These are phyloP conservation scores for Paraphaeosphaeria minitans DNA, from an alignment of 2,329 filamentous ascomycete genomes.

Conservation along the genomic window DNA sequence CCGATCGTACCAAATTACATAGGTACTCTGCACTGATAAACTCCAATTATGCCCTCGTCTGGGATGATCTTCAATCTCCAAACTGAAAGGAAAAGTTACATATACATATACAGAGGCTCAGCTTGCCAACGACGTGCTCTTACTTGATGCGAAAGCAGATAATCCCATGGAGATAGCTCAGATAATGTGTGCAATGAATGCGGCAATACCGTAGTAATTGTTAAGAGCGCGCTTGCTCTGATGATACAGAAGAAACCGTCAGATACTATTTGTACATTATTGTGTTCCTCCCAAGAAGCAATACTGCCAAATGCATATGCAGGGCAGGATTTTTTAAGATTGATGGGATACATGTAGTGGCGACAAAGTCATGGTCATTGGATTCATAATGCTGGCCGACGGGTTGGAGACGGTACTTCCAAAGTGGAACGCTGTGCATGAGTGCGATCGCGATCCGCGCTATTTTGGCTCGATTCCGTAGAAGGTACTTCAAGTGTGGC, in stretches of 20 bases:
- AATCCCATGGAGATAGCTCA: no score
- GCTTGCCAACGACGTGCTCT: no score
- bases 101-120: no score
- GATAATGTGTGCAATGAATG: no score
- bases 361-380: background rate
- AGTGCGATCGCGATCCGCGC: constrained; percentile 1
- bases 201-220: no score
- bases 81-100: no score
- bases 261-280: no score
- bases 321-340: background rate
- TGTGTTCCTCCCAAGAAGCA: background rate
- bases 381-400: background rate
- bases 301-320: background rate
- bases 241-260: no score
- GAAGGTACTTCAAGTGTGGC: constrained; percentile 9
- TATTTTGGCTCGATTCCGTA: background rate
- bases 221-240: no score
- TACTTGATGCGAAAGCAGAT: no score
- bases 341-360: background rate
- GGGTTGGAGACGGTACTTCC: constrained; percentile 24
- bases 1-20: background rate
- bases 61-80: no score
- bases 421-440: constrained; percentile 23
- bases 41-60: no score
- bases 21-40: background rate